Percentiles rank a stretch among this genome's conserved stretches.
These are phyloP conservation scores for Fusarium drepaniforme DNA, from an alignment of 2,329 filamentous ascomycete genomes.

Conservation along the genomic window DNA sequence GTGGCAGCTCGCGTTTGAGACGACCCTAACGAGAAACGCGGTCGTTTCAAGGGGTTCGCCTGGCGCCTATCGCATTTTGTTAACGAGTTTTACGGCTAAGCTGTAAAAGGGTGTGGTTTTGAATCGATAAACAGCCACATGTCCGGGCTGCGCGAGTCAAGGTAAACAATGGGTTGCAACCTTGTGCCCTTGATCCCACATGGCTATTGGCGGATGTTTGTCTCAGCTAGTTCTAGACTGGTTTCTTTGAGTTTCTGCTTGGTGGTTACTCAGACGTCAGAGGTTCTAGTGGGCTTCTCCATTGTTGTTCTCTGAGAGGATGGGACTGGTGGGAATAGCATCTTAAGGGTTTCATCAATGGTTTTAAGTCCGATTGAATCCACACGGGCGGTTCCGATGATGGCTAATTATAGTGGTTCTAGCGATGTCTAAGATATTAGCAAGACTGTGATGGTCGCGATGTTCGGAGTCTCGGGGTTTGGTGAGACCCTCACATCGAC, in stretches of 20 bases:
- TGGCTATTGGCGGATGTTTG: not conserved
- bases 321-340: not conserved
- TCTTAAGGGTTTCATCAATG: not conserved
- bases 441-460: not conserved
- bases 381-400: not conserved
- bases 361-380: not conserved
- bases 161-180: not conserved
- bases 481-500: not conserved
- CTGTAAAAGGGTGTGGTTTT: not conserved
- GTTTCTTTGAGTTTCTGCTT: not conserved
- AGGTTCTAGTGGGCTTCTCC: not conserved
- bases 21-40: not conserved
- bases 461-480: not conserved
- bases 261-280: not conserved
- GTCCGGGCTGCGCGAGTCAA: not conserved
- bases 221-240: not conserved
- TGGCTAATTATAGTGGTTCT: not conserved
- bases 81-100: not conserved
- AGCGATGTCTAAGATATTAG: not conserved
- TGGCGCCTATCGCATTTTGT: not conserved
- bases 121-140: conserved; percentile 1
- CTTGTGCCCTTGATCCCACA: not conserved
- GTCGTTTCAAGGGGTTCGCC: not conserved
- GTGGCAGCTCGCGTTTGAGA: not conserved
- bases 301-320: not conserved